Base-by-base conservation (phyloP, 2,329 filamentous ascomycete genomes). In the Venturia asperata region DNA sequence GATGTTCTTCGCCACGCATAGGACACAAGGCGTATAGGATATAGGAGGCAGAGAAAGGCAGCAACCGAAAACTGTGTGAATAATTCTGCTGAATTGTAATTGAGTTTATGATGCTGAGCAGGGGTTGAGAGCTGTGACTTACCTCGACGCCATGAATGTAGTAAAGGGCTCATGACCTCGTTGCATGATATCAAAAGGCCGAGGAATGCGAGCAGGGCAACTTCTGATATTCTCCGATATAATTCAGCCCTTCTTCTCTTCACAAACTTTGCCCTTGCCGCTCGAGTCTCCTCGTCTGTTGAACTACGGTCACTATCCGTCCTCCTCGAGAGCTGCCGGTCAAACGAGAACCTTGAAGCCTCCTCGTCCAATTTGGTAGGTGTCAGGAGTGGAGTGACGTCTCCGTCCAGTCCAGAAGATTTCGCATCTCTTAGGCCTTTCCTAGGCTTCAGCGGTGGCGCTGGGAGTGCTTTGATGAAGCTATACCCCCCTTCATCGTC, bases 161-260 rank as follows among this genome's bases (percentile, higher is more conserved):
- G 70, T 27, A 69, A 69, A 42, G 66, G 62, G 62, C 68, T 68
- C 3, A 74, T 73, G 3, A 69, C 70, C n/a, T 67, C 68, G 24
- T 79, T 77, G 64, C 73, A 71, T 3, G 80, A 70, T 19, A 79
- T 80, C 34, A 82, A 74, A 1, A 74, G 71, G 17, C 82, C 79
- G 61, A 86, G 82, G 17, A 75, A 77, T n/a, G 77, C 77, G 65
- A 87, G 74, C 63, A 87, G 74, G 7, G 73, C 77, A 11, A 82
- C 80, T 74, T 87, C 85, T 34, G 81, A 81, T 13, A 77, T 73
- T 70, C 85, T 77, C 45, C 87, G 93, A 61, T 84, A 92, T 71
- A 97, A 89, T 37, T 96, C 96, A 73, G 89, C 92, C 19, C 93
- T 92, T 78, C 97, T 94, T 75, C 78, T 90, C 70, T 88, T 96